Evolutionary conservation across 371 early-diverging fungal species (phyloP), one percentile per base, ranked within the genome.

Genomic region (Saksenaea vasiformis): DNA sequence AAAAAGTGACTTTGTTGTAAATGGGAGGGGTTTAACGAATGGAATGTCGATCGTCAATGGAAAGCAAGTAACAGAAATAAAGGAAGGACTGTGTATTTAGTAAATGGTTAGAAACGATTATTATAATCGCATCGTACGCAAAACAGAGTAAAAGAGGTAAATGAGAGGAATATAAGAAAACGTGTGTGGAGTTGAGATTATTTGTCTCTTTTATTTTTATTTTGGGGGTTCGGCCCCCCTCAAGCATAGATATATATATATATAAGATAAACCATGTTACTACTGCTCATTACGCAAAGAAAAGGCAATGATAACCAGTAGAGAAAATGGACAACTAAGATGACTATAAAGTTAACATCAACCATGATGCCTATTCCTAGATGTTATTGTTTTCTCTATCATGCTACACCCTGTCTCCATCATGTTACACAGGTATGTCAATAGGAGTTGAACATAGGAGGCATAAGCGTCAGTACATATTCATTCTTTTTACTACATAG

Each of bases 1-100:
- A 36, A 47, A 61, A 53, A 31, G 34, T 27, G 55, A 39, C 41
- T 54, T 62, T 62, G 47, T 58, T 57, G 19, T 22, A 38, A 17
- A 56, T 22, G 51, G 17, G 51, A 9, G 24, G 24, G 51, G 24
- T 22, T 41, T 47, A 47, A 47, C n/a, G 51, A 47, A 22, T 26
- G 51, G 51, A 47, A 47, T 47, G 47, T 47, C 10, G 51, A 47
- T 22, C 22, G 51, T 22, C n/a, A 47, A 47, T 8, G 22, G 10
- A 22, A n/a, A 47, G 22, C 10, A 22, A 47, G 22, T 47, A 47
- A 47, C 22, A 22, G 22, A 47, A 47, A 22, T n/a, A 47, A 47
- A 47, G 51, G 51, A 47, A 22, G 51, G 17, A 47, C 51, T 17
- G 22, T 47, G 51, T 41, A 41, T 41, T 47, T 47, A 17, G 17